Percentiles rank a stretch among this genome's conserved stretches.
phyloP scores from a whole-genome alignment of 2,329 filamentous ascomycete genomes.

The Ophiostoma piceae region DNA sequence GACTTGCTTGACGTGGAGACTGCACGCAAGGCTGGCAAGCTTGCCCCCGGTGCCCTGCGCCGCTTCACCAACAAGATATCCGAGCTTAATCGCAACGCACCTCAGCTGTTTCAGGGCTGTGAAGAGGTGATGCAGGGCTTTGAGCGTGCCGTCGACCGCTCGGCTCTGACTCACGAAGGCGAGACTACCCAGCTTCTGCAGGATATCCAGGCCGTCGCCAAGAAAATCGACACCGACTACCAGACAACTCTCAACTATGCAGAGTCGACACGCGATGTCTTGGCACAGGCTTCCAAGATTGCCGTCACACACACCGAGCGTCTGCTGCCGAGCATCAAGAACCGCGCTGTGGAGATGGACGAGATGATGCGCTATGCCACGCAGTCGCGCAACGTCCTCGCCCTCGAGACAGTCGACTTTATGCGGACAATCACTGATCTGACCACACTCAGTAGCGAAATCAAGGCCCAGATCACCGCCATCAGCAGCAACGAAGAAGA shows the following conservation, averaged over 20 bases:
- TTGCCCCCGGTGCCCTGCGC: conserved; percentile 53
- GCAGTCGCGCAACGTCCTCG: conserved; percentile 62
- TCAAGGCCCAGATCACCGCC: conserved; percentile 66
- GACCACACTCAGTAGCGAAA: conserved; percentile 65
- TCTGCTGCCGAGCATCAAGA: conserved; percentile 53
- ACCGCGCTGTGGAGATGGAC: conserved; percentile 56
- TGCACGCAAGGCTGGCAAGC: conserved; percentile 64
- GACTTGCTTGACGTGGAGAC: conserved; percentile 72
- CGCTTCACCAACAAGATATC: conserved; percentile 56
- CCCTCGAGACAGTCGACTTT: conserved; percentile 60
- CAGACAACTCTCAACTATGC: conserved; percentile 67
- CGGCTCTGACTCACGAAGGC: conserved; percentile 51
- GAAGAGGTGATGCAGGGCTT: conserved; percentile 59
- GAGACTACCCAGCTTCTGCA: conserved; percentile 67
- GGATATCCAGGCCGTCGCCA: conserved; percentile 79
- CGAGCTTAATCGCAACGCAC: conserved; percentile 56
- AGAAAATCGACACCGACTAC: conserved; percentile 82
- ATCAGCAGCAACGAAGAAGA: conserved; percentile 66
- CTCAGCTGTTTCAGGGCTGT: conserved; percentile 56
- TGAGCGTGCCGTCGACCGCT: conserved; percentile 52
- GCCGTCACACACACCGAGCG: conserved; percentile 60
- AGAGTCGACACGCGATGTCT: conserved; percentile 55
- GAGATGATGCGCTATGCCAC: conserved; percentile 55
- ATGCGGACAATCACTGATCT: conserved; percentile 80
- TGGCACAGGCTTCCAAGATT: conserved; percentile 55